Percentiles rank a stretch among this genome's conserved stretches.
Conservation (phyloP, 2,329 filamentous ascomycete genomes). For the Trichoderma sp. region DNA sequence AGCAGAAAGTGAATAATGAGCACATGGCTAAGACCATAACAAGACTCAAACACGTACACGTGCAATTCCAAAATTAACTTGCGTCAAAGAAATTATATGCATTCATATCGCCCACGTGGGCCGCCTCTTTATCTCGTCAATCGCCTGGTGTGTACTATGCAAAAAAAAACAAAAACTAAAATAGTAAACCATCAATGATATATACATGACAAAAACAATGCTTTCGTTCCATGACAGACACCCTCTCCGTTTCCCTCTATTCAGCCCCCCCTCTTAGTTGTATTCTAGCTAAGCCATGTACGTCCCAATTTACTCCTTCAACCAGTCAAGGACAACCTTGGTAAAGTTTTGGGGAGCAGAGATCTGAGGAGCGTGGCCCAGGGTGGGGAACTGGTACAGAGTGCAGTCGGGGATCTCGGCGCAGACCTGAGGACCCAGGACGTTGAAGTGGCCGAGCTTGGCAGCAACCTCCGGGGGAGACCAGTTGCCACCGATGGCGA, state of each 20-base stretch:
- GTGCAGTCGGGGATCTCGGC: constrained; percentile 43
- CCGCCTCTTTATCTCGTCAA: background rate
- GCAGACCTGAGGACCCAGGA: constrained; percentile 46
- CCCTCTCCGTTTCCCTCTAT: background rate
- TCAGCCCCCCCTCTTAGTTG: too few relatives aligned
- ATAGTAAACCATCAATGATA: background rate
- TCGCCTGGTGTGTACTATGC: background rate
- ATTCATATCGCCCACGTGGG: background rate
- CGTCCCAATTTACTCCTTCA: constrained; percentile 25
- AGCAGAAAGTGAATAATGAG: background rate
- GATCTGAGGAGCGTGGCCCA: constrained; percentile 54
- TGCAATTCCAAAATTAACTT: background rate
- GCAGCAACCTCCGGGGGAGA: constrained; percentile 42
- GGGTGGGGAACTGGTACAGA: constrained; percentile 45
- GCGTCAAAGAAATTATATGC: background rate
- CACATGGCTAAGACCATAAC: background rate
- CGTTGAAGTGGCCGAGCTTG: constrained; percentile 47
- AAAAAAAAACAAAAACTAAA: background rate
- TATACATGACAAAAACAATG: background rate
- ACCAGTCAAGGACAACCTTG: constrained; percentile 44
- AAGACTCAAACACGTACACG: background rate
- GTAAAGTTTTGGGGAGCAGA: constrained; percentile 49
- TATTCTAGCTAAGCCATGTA: background rate
- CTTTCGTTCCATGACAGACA: background rate
- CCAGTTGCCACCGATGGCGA: constrained; percentile 55